Base-by-base conservation (phyloP, 495 filamentous ascomycete species). In the Usnea hakonensis region DNA sequence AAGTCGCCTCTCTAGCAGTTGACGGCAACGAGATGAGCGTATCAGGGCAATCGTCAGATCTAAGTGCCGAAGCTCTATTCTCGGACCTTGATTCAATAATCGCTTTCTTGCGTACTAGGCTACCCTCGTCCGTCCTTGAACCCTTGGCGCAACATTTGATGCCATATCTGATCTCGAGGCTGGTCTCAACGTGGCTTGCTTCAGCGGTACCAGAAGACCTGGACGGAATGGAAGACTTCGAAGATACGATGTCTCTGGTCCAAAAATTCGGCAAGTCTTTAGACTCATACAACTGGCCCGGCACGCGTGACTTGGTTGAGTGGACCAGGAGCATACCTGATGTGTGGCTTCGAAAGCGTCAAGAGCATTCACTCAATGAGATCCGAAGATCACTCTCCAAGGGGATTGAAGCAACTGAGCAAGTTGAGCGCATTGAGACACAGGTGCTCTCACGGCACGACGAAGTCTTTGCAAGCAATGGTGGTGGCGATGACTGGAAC, bases 281-380 rank as follows among this genome's bases (percentile, higher is more conserved):
- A 16, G 82, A 85, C 50, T 72, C 74, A 1, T 75, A 88, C 16
- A 78, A 81, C 0, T 91, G 89, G 83, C 79, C 80, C 32, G 89
- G 88, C 23, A 80, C 87, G 28, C 80, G 84, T 61, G 82, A 85
- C 23, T 72, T 97, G 58, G 77, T 83, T 13, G 86, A 90, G 44
- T 98, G 94, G 94, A 84, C 87, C 0, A 83, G 87, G 36, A 83
- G 85, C 55, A 88, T 87, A 9, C 87, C 93, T 7, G 82, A 82
- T 28, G 81, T 91, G 16, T 98, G 94, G 94, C 78, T 97, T 26
- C 82, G 84, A n/a, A 91, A 89, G 70, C 85, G 89, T 61, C 86
- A 86, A 61, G 90, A 94, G 65, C 80, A 81, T 44, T 85, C 88
- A 5, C 76, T 99, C 37, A 85, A 90, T 65, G 78, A 79, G 26